Evolutionary conservation across 257 asterid species (phyloP).

Genomic region (Primulina tabacum): DNA sequence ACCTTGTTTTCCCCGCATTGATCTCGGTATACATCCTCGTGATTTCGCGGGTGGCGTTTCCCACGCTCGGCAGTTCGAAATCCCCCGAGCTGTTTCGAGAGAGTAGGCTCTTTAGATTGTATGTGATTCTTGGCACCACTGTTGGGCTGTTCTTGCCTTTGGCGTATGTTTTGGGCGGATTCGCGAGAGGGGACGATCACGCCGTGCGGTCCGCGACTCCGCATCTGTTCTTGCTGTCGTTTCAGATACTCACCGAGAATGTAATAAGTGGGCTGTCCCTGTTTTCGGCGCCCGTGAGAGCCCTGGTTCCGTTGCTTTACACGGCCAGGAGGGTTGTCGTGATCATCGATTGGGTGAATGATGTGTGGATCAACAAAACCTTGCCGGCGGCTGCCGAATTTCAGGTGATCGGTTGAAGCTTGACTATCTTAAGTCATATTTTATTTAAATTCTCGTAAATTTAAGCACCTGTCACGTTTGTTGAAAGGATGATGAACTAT

Average conservation of each 20-base stretch:
- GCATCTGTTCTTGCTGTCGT: conserved; percentile 70
- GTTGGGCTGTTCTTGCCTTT: conserved; percentile 74
- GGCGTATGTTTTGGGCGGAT: conserved; percentile 89
- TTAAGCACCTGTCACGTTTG: not conserved
- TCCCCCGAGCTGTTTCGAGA: conserved; percentile 59
- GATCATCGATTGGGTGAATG: conserved; percentile 60
- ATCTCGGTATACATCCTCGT: conserved; percentile 53
- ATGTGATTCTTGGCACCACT: conserved; percentile 60
- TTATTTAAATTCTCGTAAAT: too few species aligned
- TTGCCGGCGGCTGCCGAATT: conserved; percentile 55
- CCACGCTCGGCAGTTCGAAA: conserved; percentile 32
- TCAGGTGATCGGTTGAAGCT: conserved; percentile 33
- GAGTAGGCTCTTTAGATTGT: conserved; percentile 45
- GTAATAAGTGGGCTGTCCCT: conserved; percentile 60
- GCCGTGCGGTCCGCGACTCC: conserved; percentile 85
- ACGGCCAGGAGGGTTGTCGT: conserved; percentile 72
- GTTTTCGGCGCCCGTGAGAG: conserved; percentile 85
- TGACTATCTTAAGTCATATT: too few species aligned
- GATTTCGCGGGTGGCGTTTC: conserved; percentile 64
- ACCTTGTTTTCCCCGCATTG: conserved; percentile 65
- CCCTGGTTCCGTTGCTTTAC: conserved; percentile 69
- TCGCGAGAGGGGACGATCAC: conserved; percentile 85
- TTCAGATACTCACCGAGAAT: conserved; percentile 82
- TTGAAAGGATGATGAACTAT: too few species aligned
- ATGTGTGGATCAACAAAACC: conserved; percentile 76